Evolutionary conservation across 768 basidiomycete genomes (phyloP).

Genomic region (Candolleomyces eurysporus): DNA sequence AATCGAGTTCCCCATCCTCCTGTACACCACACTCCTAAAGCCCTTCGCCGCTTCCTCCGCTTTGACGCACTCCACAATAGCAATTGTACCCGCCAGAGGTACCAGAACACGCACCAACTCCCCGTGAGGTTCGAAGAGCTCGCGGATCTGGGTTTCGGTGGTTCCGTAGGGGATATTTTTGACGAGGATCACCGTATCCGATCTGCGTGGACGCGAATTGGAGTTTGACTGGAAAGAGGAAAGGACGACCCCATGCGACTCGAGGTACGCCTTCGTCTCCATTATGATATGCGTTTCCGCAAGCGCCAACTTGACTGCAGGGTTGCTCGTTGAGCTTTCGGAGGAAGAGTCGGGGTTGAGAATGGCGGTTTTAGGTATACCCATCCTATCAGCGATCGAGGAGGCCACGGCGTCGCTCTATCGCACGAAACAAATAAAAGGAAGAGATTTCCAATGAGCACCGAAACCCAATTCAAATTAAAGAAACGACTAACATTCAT

Average conservation of each 20-base stretch:
- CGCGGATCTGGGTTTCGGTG: conserved; percentile 66
- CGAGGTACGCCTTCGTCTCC: conserved; percentile 90
- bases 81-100: conserved; percentile 91
- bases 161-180: conserved; percentile 98
- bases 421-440: too few relatives aligned
- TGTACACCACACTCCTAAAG: conserved; percentile 82
- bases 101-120: conserved; percentile 68
- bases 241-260: conserved; percentile 68
- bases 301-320: conserved; percentile 92
- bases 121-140: conserved; percentile 78
- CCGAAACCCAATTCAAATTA: conserved; percentile 7
- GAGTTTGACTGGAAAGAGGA: conserved; percentile 51
- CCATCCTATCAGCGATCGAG: conserved; percentile 87
- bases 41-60: conserved; percentile 69
- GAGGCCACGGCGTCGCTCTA: conserved; percentile 94
- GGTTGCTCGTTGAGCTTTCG: conserved; percentile 40
- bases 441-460: too few relatives aligned
- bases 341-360: conserved; percentile 71
- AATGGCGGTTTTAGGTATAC: conserved; percentile 82
- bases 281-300: conserved; percentile 96
- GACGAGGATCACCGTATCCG: conserved; percentile 83
- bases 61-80: conserved; percentile 83
- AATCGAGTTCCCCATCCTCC: conserved; percentile 84
- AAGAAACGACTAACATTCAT: conserved; percentile 81
- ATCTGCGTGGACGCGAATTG: conserved; percentile 31